Evolutionary conservation across 352 stramenopile species (phyloP).

Genomic region (Globisporangium heterothallicum): DNA sequence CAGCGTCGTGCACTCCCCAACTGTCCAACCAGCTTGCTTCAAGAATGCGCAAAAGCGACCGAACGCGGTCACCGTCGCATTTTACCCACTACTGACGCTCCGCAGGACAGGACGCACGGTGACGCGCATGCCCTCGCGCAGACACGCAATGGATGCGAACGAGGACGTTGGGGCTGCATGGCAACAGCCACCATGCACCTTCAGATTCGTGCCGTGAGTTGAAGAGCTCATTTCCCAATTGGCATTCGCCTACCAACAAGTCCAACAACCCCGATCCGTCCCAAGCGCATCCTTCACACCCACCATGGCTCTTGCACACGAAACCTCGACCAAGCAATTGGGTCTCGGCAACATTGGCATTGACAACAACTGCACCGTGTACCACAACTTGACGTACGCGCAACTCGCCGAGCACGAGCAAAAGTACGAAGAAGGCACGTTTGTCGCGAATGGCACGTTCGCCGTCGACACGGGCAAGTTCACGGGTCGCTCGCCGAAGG

Average conservation of each 20-base stretch:
- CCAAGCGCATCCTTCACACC: conserved; percentile 7
- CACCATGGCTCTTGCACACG: conserved; percentile 56
- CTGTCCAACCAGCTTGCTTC: background rate
- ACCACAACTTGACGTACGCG: conserved; percentile 50
- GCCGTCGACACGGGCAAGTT: conserved; percentile 63
- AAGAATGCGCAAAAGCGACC: background rate
- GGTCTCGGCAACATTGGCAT: conserved; percentile 39
- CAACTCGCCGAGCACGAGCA: conserved; percentile 40
- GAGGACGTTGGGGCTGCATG: too few relatives aligned
- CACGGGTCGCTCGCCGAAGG: conserved; percentile 49
- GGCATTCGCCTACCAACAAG: conserved; percentile 13
- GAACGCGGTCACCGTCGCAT: background rate
- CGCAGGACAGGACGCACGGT: too few relatives aligned
- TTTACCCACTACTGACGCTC: too few relatives aligned
- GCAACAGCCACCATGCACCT: too few relatives aligned
- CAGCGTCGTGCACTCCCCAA: background rate
- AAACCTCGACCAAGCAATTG: conserved; percentile 47
- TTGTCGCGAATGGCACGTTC: conserved; percentile 57
- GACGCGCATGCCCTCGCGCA: background rate
- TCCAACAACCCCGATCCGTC: too few relatives aligned
- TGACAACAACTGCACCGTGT: conserved; percentile 31
- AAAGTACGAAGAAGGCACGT: conserved; percentile 46
- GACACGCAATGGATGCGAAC: background rate
- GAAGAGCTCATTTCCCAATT: conserved; percentile 27
- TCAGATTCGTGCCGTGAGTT: background rate